Base-by-base conservation (phyloP, 495 filamentous ascomycete species). In the Thozetella sp. region DNA sequence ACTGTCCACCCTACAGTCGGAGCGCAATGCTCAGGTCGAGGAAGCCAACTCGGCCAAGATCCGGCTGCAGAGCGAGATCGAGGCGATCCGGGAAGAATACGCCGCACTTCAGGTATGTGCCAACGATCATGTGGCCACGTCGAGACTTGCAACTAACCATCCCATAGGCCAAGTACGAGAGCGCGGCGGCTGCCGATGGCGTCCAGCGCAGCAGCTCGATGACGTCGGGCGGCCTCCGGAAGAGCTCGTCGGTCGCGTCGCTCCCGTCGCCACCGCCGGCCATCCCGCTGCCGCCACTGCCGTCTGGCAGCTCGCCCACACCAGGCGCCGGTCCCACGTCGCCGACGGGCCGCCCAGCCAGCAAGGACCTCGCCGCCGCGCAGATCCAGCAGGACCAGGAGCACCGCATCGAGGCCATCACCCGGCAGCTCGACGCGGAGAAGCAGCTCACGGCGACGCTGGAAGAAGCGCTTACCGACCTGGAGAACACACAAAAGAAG, bases 391-490 rank as follows among this genome's bases (percentile, higher is more conserved):
- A 98, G 63, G 95, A 99, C 62, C 93, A 97, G 69, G 96, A 98
- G 72, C 88, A 90, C 40, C 94, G 93, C 51, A 96, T 99, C 68
- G 88, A 90, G 51, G 94, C 93, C 23, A 97, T 99, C 62, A 95
- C 98, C 80, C 97, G 97, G 80, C 93, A 98, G 69, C 85, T 99
- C 26, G 90, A 89, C 60, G 93, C 96, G 24, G 95, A 99, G 80
- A 97, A 96, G 72, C 94, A 98, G 68, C 87, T 99, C 24, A 98
- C 94, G 3, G 86, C 90, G 20, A 97, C 93, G 26, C 82, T 99
- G 27, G 95, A 99, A 70, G 94, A 98, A 76, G 96, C 95, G 23
- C 83, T 99, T 43, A 92, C 91, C 6, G 96, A 98, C 67, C 88
- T 98, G 19, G 95, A 99, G 74, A 78, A 83, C 52, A 91, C 94